Evolutionary conservation across 1,284 basidiomycete species (phyloP).

Genomic region (Rhodotorula sp.): DNA sequence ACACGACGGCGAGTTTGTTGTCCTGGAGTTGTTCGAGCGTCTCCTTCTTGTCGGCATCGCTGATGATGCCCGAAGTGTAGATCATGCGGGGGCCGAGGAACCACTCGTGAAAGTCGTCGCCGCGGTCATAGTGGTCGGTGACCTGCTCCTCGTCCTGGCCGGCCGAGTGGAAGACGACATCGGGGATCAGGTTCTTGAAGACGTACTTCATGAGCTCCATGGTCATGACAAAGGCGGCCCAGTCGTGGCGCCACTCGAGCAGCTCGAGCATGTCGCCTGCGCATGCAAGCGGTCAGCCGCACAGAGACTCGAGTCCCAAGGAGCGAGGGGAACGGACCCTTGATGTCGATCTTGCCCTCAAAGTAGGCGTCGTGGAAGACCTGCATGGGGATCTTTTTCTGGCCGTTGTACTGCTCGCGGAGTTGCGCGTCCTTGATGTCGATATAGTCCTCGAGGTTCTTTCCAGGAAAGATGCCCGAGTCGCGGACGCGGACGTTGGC

Average conservation of each 20-base stretch:
- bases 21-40: constrained; percentile 95
- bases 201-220: constrained; percentile 91
- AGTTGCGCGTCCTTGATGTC: constrained; percentile 81
- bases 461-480: constrained; percentile 88
- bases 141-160: constrained; percentile 94
- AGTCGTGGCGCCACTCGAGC: constrained; percentile 93
- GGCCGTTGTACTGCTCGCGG: constrained; percentile 71
- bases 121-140: constrained; percentile 94
- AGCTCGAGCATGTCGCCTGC: constrained; percentile 87
- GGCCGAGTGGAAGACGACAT: constrained; percentile 86
- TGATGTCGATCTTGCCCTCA: constrained; percentile 93
- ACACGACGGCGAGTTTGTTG: constrained; percentile 94
- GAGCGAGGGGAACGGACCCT: constrained; percentile 58
- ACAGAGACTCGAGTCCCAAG: too few species aligned
- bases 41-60: constrained; percentile 70
- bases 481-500: constrained; percentile 66
- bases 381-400: constrained; percentile 92
- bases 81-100: constrained; percentile 96
- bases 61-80: constrained; percentile 91
- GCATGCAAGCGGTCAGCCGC: too few species aligned
- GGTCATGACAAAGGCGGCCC: constrained; percentile 82
- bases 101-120: constrained; percentile 74
- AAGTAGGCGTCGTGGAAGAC: constrained; percentile 97
- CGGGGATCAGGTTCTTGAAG: constrained; percentile 80
- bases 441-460: constrained; percentile 84